Percentiles rank a stretch among this genome's conserved stretches.
Evolutionary conservation across 768 basidiomycete species (phyloP).

Genomic region (Crucibulum laeve): DNA sequence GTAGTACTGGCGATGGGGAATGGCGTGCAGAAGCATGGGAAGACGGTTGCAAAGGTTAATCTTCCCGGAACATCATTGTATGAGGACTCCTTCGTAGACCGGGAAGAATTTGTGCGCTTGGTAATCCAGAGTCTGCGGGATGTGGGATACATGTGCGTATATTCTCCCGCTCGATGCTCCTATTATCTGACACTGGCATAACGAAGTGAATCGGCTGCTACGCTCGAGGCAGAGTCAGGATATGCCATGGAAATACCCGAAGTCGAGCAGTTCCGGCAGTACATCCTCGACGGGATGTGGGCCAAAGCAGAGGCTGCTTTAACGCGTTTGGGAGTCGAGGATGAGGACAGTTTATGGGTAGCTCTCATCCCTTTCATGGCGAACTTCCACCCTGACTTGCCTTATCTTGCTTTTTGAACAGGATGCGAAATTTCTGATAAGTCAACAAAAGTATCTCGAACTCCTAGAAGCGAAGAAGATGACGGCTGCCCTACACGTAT

Average conservation of each 20-base stretch:
- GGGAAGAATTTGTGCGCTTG: slow-evolving; percentile 88
- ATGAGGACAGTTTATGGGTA: slow-evolving; percentile 70
- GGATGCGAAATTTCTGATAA: slow-evolving; percentile 84
- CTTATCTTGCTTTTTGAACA: slow-evolving; percentile 25
- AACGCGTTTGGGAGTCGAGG: slow-evolving; percentile 60
- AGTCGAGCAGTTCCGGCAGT: slow-evolving; percentile 76
- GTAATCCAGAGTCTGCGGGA: slow-evolving; percentile 88
- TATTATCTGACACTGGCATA: slow-evolving; percentile 4
- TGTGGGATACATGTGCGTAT: slow-evolving; percentile 69
- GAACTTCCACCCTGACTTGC: neutral
- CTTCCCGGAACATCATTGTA: slow-evolving; percentile 74
- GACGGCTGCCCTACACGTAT: slow-evolving; percentile 76
- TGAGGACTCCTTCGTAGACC: slow-evolving; percentile 72
- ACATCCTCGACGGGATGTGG: slow-evolving; percentile 82
- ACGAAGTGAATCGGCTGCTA: slow-evolving; percentile 79
- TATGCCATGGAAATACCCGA: slow-evolving; percentile 77
- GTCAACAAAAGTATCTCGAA: slow-evolving; percentile 95
- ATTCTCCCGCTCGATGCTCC: neutral
- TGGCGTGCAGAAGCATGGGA: slow-evolving; percentile 47
- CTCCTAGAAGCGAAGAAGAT: slow-evolving; percentile 78
- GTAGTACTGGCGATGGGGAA: slow-evolving; percentile 32
- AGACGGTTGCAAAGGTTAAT: slow-evolving; percentile 55
- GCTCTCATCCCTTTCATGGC: slow-evolving; percentile 13
- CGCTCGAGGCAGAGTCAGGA: slow-evolving; percentile 90
- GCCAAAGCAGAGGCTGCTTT: slow-evolving; percentile 69